Evolutionary conservation across 2,329 filamentous ascomycete species (phyloP), one percentile per base, ranked within the genome.

Genomic region (Trichophyton benhamiae): DNA sequence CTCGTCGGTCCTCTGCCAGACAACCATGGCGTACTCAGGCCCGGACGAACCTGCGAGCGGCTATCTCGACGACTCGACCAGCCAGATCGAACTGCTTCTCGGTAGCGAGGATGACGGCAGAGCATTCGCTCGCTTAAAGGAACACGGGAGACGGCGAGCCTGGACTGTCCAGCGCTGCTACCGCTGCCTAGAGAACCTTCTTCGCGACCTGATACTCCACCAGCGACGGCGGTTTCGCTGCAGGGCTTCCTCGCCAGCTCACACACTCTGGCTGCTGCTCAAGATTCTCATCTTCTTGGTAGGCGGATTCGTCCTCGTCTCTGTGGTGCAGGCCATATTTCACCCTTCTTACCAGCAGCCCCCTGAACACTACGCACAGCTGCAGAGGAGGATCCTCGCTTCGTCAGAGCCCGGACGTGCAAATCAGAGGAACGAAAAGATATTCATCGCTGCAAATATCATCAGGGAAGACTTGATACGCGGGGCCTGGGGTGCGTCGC

Each of bases 381-480:
- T 63, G 49, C 48, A 44, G 6, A 55, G 38, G 11, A 11, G 11
- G 15, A 60, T 63, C 20, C 30, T 13, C 17, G 15, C 6, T 1
- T 61, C 59, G 8, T 36, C 25, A 15, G 46, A 36, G 11, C 17
- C 57, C 13, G 62, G 60, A 2, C 57, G 62, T n/a, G 62, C 59
- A 7, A 63, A 63, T 49, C 62, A 38, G 44, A 30, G 57, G 7
- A 30, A 60, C 22, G 60, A 63, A 30, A 61, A 61, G 42, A 48
- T 63, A 13, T 63, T 63, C 30, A 63, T 63, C 48, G 62, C 62
- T 13, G 62, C 62, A 11, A 63, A 63, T 25, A 63, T 63, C 30
- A 46, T 63, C 44, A 61, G 61, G 15, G 60, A 61, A 42, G 57
- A 63, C n/a, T 17, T 63, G 48, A 59, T 63, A 22, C 44, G 57